Conservation (phyloP, 1,284 basidiomycete species). For the Flammula alnicola region DNA sequence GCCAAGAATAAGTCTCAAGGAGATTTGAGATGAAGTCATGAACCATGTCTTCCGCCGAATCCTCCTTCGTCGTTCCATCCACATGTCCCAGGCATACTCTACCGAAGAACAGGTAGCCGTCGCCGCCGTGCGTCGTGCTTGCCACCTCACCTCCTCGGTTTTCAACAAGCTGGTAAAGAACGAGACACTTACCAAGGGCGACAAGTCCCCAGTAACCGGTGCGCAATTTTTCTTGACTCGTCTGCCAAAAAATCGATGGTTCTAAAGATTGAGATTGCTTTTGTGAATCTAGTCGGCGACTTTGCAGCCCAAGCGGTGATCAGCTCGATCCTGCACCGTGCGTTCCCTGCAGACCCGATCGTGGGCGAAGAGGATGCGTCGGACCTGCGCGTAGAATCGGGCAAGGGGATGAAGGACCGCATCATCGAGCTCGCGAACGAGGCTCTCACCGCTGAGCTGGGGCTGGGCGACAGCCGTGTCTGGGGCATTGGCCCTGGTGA, state of each 20-base stretch:
- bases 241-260: too few species aligned
- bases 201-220: conserved; percentile 98
- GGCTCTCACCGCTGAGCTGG: conserved; percentile 65
- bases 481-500: conserved; percentile 72
- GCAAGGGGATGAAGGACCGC: conserved; percentile 60
- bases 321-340: conserved; percentile 72
- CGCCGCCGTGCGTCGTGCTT: conserved; percentile 90
- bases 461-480: conserved; percentile 50
- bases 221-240: too few species aligned
- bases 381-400: conserved; percentile 68
- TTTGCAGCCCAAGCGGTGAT: conserved; percentile 91
- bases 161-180: conserved; percentile 88
- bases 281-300: conserved; percentile 72
- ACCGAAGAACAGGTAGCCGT: conserved; percentile 59
- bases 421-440: conserved; percentile 88
- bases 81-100: conserved; percentile 38
- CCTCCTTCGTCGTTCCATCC: conserved; percentile 8
- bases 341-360: conserved; percentile 88
- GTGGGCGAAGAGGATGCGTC: conserved; percentile 96
- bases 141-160: conserved; percentile 82
- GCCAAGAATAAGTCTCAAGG: too few species aligned
- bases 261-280: too few species aligned
- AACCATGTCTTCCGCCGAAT: conserved; percentile 12
- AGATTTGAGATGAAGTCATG: too few species aligned
- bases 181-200: conserved; percentile 90